Base-by-base conservation (phyloP, 1,139 yeast genomes). In the Pichia sp. region DNA sequence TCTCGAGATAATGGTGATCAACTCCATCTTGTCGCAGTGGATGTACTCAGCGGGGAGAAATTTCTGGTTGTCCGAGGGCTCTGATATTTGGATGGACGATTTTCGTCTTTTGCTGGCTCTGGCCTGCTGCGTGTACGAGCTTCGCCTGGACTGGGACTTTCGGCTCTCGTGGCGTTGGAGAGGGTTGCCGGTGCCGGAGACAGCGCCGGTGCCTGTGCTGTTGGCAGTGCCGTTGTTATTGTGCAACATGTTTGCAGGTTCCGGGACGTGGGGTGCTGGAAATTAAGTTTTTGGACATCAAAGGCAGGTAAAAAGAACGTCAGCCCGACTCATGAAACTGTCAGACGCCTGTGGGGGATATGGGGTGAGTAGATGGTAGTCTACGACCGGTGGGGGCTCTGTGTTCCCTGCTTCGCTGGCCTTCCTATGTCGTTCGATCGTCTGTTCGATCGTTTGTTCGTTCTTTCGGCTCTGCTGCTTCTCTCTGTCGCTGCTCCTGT, bases 1-100 rank as follows among this genome's bases (percentile, higher is more conserved):
- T 54, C 96, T 74, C 1, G 96, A 76, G 34, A 92, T 84, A 40
- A 92, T 74, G 0, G 79, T 74, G 45, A 90, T 82, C 48, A 93
- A 72, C 62, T 87, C 93, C 45, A 82, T 81, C 56, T 84, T 75
- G 11, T 88, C 78, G 66, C 96, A 88, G 47, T 81, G 76, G 63
- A 83, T 81, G 68, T 82, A 89, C 56, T 80, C 75, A 11, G 65
- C 57, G 1, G 96, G 90, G 10, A 88, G 74, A 11, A 30, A 19
- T 23, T 8, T n/a, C 13, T 42, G 42, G 30, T 46, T 46, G n/a
- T 32, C 38, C 7, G 26, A 15, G 5, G 26, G 5, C 11, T 29
- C 26, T 15, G 15, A 4, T 6, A 40, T 32, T 13, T 11, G 15
- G 7, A 15, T n/a, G 11, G 44, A 36, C 4, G 51, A 48, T 42